Evolutionary conservation across 306 rosid genomes (phyloP).

Genomic region (Arachis hypogaea): DNA sequence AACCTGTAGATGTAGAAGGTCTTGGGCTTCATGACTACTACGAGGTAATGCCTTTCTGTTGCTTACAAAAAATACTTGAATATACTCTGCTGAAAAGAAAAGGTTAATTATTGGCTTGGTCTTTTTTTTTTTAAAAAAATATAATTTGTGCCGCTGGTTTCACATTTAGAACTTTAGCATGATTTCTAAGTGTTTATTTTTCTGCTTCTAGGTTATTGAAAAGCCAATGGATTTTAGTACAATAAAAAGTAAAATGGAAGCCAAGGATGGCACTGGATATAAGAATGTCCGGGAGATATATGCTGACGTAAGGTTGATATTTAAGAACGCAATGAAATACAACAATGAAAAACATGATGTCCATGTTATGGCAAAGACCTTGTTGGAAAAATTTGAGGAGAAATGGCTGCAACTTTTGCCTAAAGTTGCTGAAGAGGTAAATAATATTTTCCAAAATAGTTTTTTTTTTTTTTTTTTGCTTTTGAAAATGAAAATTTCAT

Average conservation of each 20-base stretch:
- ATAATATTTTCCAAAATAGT: conserved; percentile 18
- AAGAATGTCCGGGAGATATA: conserved; percentile 73
- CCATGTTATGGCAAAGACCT: conserved; percentile 81
- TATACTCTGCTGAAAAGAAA: not conserved
- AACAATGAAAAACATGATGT: conserved; percentile 70
- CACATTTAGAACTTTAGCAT: not conserved
- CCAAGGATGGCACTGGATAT: conserved; percentile 77
- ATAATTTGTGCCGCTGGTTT: conserved; percentile 18
- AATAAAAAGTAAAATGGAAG: conserved; percentile 77
- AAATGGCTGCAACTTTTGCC: conserved; percentile 81
- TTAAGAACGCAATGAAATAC: conserved; percentile 82
- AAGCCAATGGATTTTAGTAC: conserved; percentile 91
- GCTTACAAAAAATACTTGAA: conserved; percentile 5
- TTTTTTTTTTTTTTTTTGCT: conserved; percentile 16
- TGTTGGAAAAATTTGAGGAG: conserved; percentile 76
- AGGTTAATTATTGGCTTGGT: conserved; percentile 27
- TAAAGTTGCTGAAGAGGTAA: conserved; percentile 80
- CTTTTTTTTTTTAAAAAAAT: too few species aligned
- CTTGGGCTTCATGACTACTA: conserved; percentile 77
- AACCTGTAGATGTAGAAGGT: conserved; percentile 87
- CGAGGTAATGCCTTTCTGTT: conserved; percentile 54
- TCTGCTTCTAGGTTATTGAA: conserved; percentile 65
- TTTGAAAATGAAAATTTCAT: conserved; percentile 33
- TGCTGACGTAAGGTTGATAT: conserved; percentile 75
- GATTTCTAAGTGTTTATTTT: conserved; percentile 27